Evolutionary conservation across 2,329 filamentous ascomycete genomes (phyloP).

Genomic region (Curvularia spicifera): DNA sequence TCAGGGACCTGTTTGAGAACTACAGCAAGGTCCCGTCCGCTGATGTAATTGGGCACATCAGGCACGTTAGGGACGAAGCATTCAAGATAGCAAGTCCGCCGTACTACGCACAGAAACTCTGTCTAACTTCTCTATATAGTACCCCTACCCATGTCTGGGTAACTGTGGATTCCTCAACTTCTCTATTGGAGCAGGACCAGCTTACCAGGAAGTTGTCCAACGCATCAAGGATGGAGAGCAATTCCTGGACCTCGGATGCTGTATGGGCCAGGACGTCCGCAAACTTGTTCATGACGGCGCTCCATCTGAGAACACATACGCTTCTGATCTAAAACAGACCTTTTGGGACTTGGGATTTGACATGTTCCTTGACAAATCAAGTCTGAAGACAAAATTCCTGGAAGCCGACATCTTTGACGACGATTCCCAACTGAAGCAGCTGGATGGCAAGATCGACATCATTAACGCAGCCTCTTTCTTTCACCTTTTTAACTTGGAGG

Average conservation of each 20-base stretch:
- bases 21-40: constrained; percentile 49
- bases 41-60: constrained; percentile 48
- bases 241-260: constrained; percentile 53
- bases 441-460: constrained; percentile 52
- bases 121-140: constrained; percentile 22
- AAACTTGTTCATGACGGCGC: constrained; percentile 54
- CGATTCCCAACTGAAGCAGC: constrained; percentile 38
- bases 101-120: not conserved
- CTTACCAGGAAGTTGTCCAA: constrained; percentile 43
- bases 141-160: constrained; percentile 48
- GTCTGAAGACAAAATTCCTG: constrained; percentile 59
- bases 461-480: constrained; percentile 53
- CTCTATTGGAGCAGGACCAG: constrained; percentile 31
- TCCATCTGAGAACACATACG: constrained; percentile 50
- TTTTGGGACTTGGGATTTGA: constrained; percentile 63
- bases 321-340: constrained; percentile 48
- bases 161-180: constrained; percentile 48
- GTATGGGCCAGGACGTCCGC: constrained; percentile 56
- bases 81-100: constrained; percentile 36
- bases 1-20: constrained; percentile 47
- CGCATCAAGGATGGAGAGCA: constrained; percentile 46
- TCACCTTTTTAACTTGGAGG: constrained; percentile 53
- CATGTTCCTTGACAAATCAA: constrained; percentile 47
- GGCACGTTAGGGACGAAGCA: constrained; percentile 41
- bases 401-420: constrained; percentile 56